A percentile compares a stretch with the other conserved stretches of the same genome.
Evolutionary conservation across 2,329 filamentous ascomycete genomes (phyloP).

Genomic region (Xylaria sp.): DNA sequence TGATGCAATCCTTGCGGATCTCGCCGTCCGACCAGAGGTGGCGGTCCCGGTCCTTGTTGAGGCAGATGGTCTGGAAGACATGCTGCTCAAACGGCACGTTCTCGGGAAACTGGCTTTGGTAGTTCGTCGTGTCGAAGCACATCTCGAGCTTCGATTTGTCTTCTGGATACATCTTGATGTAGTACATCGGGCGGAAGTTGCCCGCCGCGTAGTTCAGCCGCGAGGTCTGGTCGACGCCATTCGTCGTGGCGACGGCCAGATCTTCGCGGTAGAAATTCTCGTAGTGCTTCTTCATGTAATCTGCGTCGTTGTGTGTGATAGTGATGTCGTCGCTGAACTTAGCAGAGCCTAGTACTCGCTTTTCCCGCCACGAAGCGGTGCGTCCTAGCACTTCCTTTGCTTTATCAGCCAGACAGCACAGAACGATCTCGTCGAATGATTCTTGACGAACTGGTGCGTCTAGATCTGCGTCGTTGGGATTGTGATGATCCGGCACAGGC

Average conservation of each 20-base stretch:
- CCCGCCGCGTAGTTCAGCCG: slow-evolving; percentile 57
- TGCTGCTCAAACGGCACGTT: slow-evolving; percentile 53
- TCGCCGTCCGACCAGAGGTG: slow-evolving; percentile 65
- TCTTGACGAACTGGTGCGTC: slow-evolving; percentile 61
- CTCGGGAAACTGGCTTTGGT: slow-evolving; percentile 70
- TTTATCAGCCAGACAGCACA: slow-evolving; percentile 74
- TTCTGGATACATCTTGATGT: slow-evolving; percentile 66
- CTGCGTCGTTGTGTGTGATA: slow-evolving; percentile 72
- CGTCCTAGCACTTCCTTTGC: slow-evolving; percentile 69
- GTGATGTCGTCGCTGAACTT: slow-evolving; percentile 78
- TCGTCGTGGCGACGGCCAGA: slow-evolving; percentile 52
- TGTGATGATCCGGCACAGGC: slow-evolving; percentile 49
- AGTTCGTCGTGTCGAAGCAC: slow-evolving; percentile 65
- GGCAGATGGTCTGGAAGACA: slow-evolving; percentile 62
- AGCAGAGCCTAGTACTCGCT: slow-evolving; percentile 75
- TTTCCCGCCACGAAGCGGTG: slow-evolving; percentile 70
- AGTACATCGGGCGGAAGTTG: slow-evolving; percentile 63
- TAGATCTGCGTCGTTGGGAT: slow-evolving; percentile 46
- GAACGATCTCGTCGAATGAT: slow-evolving; percentile 72
- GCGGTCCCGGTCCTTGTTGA: slow-evolving; percentile 66
- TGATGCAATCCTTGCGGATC: slow-evolving; percentile 65
- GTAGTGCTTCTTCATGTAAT: slow-evolving; percentile 76
- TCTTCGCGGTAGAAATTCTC: slow-evolving; percentile 67
- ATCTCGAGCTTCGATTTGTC: slow-evolving; percentile 66
- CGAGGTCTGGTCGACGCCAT: slow-evolving; percentile 53